Evolutionary conservation across 768 basidiomycete species (phyloP), one percentile per base, ranked within the genome.

Genomic region (Leccinellum albellum): DNA sequence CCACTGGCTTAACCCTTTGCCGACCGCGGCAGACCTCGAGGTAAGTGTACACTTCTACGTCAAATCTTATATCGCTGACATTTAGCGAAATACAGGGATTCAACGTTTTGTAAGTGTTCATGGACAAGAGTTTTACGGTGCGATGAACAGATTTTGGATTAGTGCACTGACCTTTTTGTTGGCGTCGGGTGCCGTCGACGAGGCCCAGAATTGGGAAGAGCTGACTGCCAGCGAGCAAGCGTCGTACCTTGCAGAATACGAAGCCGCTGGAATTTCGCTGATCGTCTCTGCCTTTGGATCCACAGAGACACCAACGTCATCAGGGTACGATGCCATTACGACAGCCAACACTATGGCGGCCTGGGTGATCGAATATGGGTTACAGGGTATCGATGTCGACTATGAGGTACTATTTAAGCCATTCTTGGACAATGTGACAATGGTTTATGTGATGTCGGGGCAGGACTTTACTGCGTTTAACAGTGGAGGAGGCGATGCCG

Each of bases 261-360:
- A 68, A 15, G 75, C 76, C 0, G 81, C 81, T 15, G 83, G 84
- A 6, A 82, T 85, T 65, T 79, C 78, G 45, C 64, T 86, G 26
- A 75, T 85, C 56, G 84, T 85, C 5, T 82, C 82, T 44, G 75
- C 74, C 1, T 84, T 85, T 62, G 81, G 81, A 7, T 74, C 78
- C 7, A 72, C 70, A 12, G 64, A 68, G 54, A 67, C 72, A 0
- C 81, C 81, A 1, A 82, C 79, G 2, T 68, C 76, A 0, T 64
- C 68, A 6, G 75, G 75, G n/a, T 60, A 57, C 12, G 72, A 82
- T 56, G 73, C 81, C 0, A 66, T 74, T 23, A 58, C 50, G 21
- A 71, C 71, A 2, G 81, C 82, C 0, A 74, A 77, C 58, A 73
- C 69, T 6, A 71, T 83, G 60, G 80, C 80, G 4, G 64, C 70